Conservation (phyloP, 768 basidiomycete species). For the Mycena olivaceomarginata region DNA sequence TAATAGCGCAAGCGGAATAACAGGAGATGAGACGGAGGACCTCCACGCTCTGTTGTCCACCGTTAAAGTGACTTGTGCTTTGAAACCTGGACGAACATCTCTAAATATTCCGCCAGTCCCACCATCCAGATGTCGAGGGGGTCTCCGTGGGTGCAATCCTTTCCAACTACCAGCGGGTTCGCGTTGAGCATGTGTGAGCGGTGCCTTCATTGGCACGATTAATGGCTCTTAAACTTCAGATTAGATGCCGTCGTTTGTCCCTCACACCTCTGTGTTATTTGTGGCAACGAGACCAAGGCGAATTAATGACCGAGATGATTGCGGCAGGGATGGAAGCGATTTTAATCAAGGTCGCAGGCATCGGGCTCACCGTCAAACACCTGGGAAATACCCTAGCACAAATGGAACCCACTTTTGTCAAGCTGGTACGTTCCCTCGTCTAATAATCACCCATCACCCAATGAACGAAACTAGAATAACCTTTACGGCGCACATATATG, state of each 20-base stretch:
- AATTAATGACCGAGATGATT: conserved; percentile 92
- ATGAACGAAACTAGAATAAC: conserved; percentile 70
- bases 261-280: conserved; percentile 91
- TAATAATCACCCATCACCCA: background rate
- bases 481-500: conserved; percentile 95
- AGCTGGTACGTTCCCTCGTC: conserved; percentile 72
- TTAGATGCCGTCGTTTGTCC: conserved; percentile 87
- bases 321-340: conserved; percentile 85
- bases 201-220: background rate
- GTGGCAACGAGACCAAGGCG: conserved; percentile 95
- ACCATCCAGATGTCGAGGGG: conserved; percentile 88
- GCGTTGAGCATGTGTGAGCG: conserved; percentile 97
- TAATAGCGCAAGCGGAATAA: conserved; percentile 66
- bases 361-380: conserved; percentile 87
- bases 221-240: conserved; percentile 14
- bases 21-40: conserved; percentile 98
- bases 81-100: background rate
- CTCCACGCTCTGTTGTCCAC: conserved; percentile 81
- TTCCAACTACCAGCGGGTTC: conserved; percentile 96
- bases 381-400: conserved; percentile 85
- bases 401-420: conserved; percentile 83
- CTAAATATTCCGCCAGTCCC: conserved; percentile 63
- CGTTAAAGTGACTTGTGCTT: conserved; percentile 79
- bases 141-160: conserved; percentile 98
- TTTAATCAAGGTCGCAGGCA: conserved; percentile 97